Evolutionary conservation across 345 rosid genomes (phyloP).

Genomic region (Brassica carinata): DNA sequence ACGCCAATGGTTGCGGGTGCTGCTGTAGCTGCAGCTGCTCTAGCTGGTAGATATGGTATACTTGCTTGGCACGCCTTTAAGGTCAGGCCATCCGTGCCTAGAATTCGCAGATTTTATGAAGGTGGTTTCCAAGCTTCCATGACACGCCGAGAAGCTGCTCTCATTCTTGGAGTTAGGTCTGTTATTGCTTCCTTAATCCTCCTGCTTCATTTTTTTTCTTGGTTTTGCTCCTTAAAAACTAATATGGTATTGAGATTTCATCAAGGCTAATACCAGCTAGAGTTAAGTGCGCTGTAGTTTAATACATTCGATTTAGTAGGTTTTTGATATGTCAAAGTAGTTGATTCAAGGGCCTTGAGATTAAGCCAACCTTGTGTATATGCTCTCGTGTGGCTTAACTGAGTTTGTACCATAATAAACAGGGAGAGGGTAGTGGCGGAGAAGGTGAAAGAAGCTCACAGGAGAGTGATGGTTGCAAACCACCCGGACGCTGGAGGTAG

Average conservation of each 20-base stretch:
- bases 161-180: conserved; percentile 83
- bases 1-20: conserved; percentile 66
- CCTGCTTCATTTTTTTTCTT: background rate
- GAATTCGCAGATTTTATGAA: conserved; percentile 68
- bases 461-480: conserved; percentile 91
- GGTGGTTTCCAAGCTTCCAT: conserved; percentile 80
- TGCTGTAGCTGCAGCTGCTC: conserved; percentile 85
- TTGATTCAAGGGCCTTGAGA: background rate
- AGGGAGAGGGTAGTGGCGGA: conserved; percentile 70
- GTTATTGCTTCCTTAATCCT: background rate
- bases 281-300: background rate
- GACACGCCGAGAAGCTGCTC: conserved; percentile 87
- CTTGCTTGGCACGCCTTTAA: conserved; percentile 92
- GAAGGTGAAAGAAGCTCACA: conserved; percentile 85
- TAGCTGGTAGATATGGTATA: conserved; percentile 75
- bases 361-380: background rate
- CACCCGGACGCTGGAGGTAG: conserved; percentile 94
- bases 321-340: background rate
- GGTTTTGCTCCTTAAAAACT: background rate
- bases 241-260: background rate
- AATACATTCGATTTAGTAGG: background rate
- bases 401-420: background rate
- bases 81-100: conserved; percentile 62
- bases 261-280: background rate
- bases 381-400: background rate